phyloP scores from a whole-genome alignment of 2,329 filamentous ascomycete genomes.

The Trichothecium sympodiale region DNA sequence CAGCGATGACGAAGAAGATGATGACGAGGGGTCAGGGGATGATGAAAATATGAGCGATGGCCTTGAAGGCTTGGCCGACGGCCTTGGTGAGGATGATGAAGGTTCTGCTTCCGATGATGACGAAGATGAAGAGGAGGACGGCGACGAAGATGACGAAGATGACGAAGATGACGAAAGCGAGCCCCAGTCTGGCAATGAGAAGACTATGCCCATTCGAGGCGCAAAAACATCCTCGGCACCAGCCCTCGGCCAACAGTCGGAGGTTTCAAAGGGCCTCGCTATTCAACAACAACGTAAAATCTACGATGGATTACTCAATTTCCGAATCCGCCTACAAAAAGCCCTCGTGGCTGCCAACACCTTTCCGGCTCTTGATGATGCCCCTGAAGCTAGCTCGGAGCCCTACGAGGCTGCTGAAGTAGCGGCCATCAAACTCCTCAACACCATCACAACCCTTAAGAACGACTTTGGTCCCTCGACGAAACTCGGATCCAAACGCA shows the following conservation, averaged over 20 bases:
- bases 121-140: slow-evolving; percentile 20
- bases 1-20: slow-evolving; percentile 17
- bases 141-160: slow-evolving; percentile 20
- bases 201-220: slow-evolving; percentile 19
- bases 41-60: slow-evolving; percentile 27
- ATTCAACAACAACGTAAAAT: slow-evolving; percentile 76
- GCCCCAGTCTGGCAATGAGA: slow-evolving; percentile 17
- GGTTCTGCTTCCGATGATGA: slow-evolving; percentile 17
- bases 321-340: slow-evolving; percentile 88
- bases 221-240: slow-evolving; percentile 17
- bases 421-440: slow-evolving; percentile 77
- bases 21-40: slow-evolving; percentile 23
- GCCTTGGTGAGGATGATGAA: slow-evolving; percentile 13
- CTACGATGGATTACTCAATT: slow-evolving; percentile 82
- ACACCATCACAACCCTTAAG: slow-evolving; percentile 63
- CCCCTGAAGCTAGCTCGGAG: slow-evolving; percentile 25
- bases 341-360: slow-evolving; percentile 75
- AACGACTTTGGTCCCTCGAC: slow-evolving; percentile 43
- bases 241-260: slow-evolving; percentile 21
- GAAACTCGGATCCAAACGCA: slow-evolving; percentile 49
- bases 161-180: slow-evolving; percentile 22
- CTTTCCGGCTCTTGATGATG: slow-evolving; percentile 37
- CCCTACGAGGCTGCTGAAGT: slow-evolving; percentile 70
- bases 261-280: slow-evolving; percentile 74
- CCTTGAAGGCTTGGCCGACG: slow-evolving; percentile 20